phyloP scores from a whole-genome alignment of 306 rosid species.

The Citrullus amarus region DNA sequence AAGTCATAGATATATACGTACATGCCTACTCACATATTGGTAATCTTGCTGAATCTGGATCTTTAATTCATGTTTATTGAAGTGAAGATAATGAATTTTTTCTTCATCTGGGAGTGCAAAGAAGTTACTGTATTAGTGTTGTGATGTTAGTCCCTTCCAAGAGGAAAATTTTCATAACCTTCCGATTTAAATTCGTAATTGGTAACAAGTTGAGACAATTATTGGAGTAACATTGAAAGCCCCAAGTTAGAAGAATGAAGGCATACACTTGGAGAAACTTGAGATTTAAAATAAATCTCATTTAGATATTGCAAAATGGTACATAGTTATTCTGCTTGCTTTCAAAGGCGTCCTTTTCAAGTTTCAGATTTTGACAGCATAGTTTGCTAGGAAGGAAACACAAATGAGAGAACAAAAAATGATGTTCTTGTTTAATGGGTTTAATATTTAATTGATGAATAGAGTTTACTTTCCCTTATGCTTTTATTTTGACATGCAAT shows the following conservation, averaged over 20 bases:
- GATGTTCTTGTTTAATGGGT: neutral
- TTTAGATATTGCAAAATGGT: no score
- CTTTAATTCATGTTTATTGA: neutral
- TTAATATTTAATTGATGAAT: neutral
- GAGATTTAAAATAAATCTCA: neutral
- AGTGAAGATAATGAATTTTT: neutral
- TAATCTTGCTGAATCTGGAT: neutral
- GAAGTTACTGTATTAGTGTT: neutral
- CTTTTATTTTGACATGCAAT: neutral
- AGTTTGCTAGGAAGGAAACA: neutral
- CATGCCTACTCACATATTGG: neutral
- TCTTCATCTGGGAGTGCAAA: neutral
- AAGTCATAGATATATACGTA: neutral
- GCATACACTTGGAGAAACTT: neutral
- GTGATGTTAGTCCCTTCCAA: neutral
- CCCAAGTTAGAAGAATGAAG: neutral
- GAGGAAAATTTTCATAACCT: neutral
- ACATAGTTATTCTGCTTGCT: neutral
- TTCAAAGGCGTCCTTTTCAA: neutral
- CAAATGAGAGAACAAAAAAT: neutral
- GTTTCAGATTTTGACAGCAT: slow-evolving; percentile 1
- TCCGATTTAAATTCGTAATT: neutral
- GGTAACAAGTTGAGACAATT: neutral
- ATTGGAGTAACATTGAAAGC: neutral
- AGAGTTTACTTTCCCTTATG: neutral